These are phyloP conservation scores for Plasmodium chabaudi DNA, from an alignment of 169 alveolate species.

Conservation along the genomic window DNA sequence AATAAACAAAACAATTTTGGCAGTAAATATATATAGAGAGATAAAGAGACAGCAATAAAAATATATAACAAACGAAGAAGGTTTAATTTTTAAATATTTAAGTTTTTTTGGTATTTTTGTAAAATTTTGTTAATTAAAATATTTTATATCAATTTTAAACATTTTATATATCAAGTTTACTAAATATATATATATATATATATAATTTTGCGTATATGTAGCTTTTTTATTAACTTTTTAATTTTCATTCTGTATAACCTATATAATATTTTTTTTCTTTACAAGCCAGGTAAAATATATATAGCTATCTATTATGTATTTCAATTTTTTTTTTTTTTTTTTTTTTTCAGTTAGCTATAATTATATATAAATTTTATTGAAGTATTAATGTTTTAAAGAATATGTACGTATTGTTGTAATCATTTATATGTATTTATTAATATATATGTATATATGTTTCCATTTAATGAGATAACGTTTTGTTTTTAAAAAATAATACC, in stretches of 20 bases:
- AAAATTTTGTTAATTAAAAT: constrained; percentile 49
- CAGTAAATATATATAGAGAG: constrained; percentile 11
- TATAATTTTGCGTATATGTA: constrained; percentile 21
- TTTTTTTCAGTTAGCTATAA: constrained; percentile 30
- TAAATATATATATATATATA: constrained; percentile 51
- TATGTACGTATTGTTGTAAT: constrained; percentile 5
- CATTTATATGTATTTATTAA: constrained; percentile 11
- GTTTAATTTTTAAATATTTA: constrained; percentile 73
- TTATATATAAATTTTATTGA: constrained; percentile 21
- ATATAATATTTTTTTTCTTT: constrained; percentile 32
- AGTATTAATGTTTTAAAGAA: constrained; percentile 26
- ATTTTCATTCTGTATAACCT: constrained; percentile 14
- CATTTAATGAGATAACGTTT: constrained; percentile 27
- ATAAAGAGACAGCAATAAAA: constrained; percentile 9
- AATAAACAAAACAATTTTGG: constrained; percentile 3
- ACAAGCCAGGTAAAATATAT: constrained; percentile 7
- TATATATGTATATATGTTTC: constrained; percentile 16
- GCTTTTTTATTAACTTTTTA: constrained; percentile 21
- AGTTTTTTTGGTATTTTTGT: constrained; percentile 72
- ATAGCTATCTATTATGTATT: constrained; percentile 4
- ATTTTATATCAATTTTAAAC: constrained; percentile 11
- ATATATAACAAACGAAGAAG: constrained; percentile 33
- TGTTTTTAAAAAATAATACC: constrained; percentile 58
- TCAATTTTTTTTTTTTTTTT: constrained; percentile 17
- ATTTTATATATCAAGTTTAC: constrained; percentile 14